Percentiles rank a stretch among this genome's conserved stretches.
Conservation (phyloP, 2,329 filamentous ascomycete genomes). For the Sarocladium kiliense region DNA sequence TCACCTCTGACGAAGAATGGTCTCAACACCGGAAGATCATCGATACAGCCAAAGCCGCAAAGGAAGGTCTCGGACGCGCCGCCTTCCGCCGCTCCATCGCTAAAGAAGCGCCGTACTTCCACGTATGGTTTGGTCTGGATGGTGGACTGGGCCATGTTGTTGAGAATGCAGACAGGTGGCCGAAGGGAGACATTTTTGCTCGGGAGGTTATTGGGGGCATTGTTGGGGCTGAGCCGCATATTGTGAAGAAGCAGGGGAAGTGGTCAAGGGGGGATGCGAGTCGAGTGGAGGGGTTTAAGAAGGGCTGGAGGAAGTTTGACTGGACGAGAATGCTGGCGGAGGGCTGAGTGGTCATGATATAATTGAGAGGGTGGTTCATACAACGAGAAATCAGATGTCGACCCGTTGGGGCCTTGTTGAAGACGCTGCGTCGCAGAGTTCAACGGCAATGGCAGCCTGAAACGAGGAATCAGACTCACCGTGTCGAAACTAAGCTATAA, state of each 20-base stretch:
- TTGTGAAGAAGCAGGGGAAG: constrained; percentile 84
- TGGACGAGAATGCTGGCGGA: constrained; percentile 59
- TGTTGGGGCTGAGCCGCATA: constrained; percentile 73
- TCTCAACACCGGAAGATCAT: constrained; percentile 92
- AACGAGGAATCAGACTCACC: no score
- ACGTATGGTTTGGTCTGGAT: constrained; percentile 91
- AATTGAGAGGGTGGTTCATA: no score
- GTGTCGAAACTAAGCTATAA: no score
- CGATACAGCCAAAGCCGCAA: constrained; percentile 66
- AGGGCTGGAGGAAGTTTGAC: constrained; percentile 87
- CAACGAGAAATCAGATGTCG: no score
- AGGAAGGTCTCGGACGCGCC: constrained; percentile 63
- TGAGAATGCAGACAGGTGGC: constrained; percentile 82
- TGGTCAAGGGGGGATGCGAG: constrained; percentile 67
- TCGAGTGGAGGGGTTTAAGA: constrained; percentile 73
- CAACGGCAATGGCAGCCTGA: no score
- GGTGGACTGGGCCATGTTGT: constrained; percentile 90
- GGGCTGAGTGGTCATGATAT: no score
- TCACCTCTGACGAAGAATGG: constrained; percentile 88
- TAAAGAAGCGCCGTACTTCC: constrained; percentile 98
- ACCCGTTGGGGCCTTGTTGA: no score
- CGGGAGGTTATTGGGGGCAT: constrained; percentile 90
- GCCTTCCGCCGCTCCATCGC: constrained; percentile 80
- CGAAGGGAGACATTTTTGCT: constrained; percentile 85
- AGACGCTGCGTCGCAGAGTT: no score